phyloP scores from a whole-genome alignment of 1,139 yeast species.

The Sugiyamaella grinbergsii region DNA sequence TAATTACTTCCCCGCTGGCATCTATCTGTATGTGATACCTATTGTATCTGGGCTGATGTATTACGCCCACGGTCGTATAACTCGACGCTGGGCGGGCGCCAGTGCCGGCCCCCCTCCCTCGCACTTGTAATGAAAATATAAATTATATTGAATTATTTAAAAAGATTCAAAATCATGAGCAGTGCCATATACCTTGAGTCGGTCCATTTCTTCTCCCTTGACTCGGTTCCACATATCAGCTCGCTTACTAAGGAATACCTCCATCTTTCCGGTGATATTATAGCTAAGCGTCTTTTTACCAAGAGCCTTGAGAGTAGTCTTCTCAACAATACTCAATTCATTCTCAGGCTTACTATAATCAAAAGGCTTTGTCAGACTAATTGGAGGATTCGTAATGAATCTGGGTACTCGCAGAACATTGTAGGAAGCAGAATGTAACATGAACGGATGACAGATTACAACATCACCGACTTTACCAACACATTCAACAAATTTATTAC shows the following conservation, averaged over 20 bases:
- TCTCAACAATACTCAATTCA: conserved; percentile 18
- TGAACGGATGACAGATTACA: conserved; percentile 21
- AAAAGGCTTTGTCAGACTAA: conserved; percentile 20
- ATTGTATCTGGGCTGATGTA: too few relatives aligned
- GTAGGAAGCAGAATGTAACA: conserved; percentile 22
- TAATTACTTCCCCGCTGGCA: too few relatives aligned
- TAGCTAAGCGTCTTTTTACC: conserved; percentile 13
- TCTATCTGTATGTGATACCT: too few relatives aligned
- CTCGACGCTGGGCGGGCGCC: too few relatives aligned
- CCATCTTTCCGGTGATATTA: conserved; percentile 9
- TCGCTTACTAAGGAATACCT: conserved; percentile 16
- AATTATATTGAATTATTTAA: not conserved
- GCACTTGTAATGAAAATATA: too few relatives aligned
- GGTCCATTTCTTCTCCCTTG: conserved; percentile 5
- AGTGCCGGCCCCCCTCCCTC: too few relatives aligned
- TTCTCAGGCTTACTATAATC: conserved; percentile 13
- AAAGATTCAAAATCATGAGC: conserved; percentile 11
- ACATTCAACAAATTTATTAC: conserved; percentile 21
- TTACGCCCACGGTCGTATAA: too few relatives aligned
- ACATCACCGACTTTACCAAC: conserved; percentile 23
- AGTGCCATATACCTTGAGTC: conserved; percentile 10
- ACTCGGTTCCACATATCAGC: conserved; percentile 19
- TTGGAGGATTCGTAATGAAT: conserved; percentile 22
- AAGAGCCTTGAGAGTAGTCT: conserved; percentile 18
- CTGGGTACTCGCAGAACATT: conserved; percentile 21